Evolutionary conservation across 169 alveolate genomes (phyloP).

Genomic region (Plasmodium gallinaceum): DNA sequence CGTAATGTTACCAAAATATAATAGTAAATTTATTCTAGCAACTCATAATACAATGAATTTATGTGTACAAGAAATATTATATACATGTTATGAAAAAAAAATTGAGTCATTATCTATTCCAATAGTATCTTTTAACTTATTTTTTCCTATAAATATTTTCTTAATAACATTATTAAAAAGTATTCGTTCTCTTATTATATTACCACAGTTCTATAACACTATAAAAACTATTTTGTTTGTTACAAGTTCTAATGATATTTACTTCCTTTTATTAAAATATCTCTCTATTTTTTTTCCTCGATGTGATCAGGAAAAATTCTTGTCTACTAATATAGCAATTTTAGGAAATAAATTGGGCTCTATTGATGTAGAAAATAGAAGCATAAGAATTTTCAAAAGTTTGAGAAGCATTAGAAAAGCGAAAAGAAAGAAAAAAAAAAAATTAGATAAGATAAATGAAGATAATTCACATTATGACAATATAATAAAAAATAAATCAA

Average conservation of each 20-base stretch:
- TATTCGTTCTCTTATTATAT: slow-evolving; percentile 32
- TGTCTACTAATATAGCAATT: slow-evolving; percentile 34
- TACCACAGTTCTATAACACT: slow-evolving; percentile 45
- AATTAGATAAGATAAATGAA: background rate
- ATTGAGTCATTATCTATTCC: slow-evolving; percentile 49
- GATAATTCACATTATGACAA: background rate
- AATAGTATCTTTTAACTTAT: slow-evolving; percentile 25
- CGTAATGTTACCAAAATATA: slow-evolving; percentile 56
- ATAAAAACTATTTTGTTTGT: slow-evolving; percentile 17
- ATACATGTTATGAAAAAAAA: slow-evolving; percentile 37
- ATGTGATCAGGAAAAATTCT: slow-evolving; percentile 21
- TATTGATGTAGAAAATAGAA: slow-evolving; percentile 50
- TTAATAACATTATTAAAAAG: slow-evolving; percentile 31
- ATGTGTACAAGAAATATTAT: slow-evolving; percentile 52
- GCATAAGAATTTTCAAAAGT: slow-evolving; percentile 30
- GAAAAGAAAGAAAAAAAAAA: background rate
- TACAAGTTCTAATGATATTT: slow-evolving; percentile 47
- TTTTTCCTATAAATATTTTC: slow-evolving; percentile 53
- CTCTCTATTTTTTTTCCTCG: slow-evolving; percentile 44
- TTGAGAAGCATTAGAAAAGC: slow-evolving; percentile 14
- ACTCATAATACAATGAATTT: slow-evolving; percentile 65
- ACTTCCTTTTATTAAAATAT: slow-evolving; percentile 28
- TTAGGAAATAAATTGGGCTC: slow-evolving; percentile 53
- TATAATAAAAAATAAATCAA: background rate
- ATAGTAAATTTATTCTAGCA: slow-evolving; percentile 52